Evolutionary conservation across 2,329 filamentous ascomycete genomes (phyloP), one percentile per base, ranked within the genome.

Genomic region (Hypoxylon sp.): DNA sequence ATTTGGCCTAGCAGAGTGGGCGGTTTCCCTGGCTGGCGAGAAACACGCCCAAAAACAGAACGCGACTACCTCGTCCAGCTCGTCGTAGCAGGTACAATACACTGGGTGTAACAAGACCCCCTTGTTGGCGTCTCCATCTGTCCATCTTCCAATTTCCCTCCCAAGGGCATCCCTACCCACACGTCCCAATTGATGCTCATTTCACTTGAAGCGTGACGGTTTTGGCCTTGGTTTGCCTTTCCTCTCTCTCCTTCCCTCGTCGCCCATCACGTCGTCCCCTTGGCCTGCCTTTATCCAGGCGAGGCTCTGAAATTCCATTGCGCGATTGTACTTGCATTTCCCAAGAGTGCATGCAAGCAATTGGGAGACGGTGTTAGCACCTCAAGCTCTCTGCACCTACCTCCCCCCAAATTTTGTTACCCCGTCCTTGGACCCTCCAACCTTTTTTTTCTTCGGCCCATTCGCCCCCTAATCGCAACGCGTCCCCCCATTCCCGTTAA

Each of bases 61-160:
- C 31, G 48, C 53, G 46, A 56, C 53, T 27, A 27, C 25, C 25
- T 27, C 25, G 25, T 27, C 53, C 17, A 27, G 2, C 25, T 27
- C 25, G 25, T 27, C 25, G 25, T 40, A 33, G 22, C 44, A 48
- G 54, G 57, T 61, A 31, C 46, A 55, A 48, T 65, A 62, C 58
- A 44, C 46, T 58, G 37, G 44, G 67, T 61, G 56, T 57, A 57
- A 66, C 59, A 62, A 58, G 56, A 60, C 22, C 51, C 71, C 71
- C 71, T 68, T 66, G 71, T 55, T 60, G 60, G 60, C 50, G 71
- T 70, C 71, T 60, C 71, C 71, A 73, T 72, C 62, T 46, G 67
- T 50, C 55, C 69, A 70, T 68, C 64, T 72, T 72, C 67, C 68
- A 73, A 73, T 73, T 73, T 73, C 71, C 71, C 71, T 62, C 55